phyloP scores from a whole-genome alignment of 352 stramenopile genomes.

The Phytopythium ostracodes region DNA sequence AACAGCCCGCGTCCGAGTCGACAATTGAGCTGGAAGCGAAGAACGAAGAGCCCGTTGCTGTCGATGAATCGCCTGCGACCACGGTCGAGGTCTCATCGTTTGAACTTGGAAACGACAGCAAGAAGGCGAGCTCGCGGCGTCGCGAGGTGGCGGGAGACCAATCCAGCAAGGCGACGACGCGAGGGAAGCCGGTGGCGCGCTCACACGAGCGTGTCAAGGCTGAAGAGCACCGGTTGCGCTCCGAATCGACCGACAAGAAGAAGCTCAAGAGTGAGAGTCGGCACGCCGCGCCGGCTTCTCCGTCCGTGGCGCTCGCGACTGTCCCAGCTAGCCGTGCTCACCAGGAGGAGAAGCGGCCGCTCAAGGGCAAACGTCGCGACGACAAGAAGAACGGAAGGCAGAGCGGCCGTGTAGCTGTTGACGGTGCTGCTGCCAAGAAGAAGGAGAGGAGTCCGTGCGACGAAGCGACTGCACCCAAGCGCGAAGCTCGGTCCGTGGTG shows the following conservation, averaged over 20 bases:
- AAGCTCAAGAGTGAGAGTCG: neutral
- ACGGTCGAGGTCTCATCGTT: too few species aligned
- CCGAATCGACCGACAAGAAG: neutral
- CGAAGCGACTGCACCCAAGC: neutral
- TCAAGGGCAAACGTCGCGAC: neutral
- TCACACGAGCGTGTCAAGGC: neutral
- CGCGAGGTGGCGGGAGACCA: neutral
- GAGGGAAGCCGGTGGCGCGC: neutral
- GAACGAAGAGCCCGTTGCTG: neutral
- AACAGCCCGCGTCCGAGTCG: constrained; percentile 1
- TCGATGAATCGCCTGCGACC: neutral
- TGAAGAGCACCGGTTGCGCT: neutral
- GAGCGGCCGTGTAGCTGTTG: neutral
- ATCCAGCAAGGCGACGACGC: neutral
- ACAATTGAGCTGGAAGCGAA: neutral
- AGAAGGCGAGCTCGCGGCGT: neutral
- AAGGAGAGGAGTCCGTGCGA: neutral
- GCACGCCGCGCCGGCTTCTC: neutral
- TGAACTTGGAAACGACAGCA: neutral
- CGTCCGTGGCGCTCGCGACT: neutral
- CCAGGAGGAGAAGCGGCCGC: neutral
- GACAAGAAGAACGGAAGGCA: neutral
- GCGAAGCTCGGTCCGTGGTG: neutral
- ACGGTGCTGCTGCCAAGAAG: neutral
- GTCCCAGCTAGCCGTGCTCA: neutral